phyloP scores from a whole-genome alignment of 495 filamentous ascomycete genomes.

The Penicillium mononematosum region DNA sequence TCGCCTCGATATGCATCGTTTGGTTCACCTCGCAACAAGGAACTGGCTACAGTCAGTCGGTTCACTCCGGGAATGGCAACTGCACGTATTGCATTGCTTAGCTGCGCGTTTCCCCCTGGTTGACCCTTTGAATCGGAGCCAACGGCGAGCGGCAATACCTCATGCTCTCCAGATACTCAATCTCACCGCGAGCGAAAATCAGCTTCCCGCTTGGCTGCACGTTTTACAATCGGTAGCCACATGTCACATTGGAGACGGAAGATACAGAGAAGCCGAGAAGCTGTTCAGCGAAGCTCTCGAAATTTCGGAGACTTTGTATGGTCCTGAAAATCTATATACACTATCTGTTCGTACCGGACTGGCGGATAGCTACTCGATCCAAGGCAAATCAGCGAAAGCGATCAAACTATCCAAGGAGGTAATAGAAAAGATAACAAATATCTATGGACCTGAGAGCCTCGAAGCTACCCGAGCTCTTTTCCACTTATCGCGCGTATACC shows the following conservation, averaged over 20 bases:
- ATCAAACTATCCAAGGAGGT: not conserved
- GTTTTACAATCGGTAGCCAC: constrained; percentile 2
- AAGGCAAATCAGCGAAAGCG: constrained; percentile 7
- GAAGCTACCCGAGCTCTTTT: not conserved
- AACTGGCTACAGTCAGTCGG: constrained; percentile 30
- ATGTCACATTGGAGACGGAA: constrained; percentile 15
- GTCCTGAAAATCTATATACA: constrained; percentile 8
- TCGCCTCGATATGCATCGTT: constrained; percentile 21
- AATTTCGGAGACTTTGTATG: constrained; percentile 13
- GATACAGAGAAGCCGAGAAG: constrained; percentile 19
- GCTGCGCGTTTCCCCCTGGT: constrained; percentile 19
- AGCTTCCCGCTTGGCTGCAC: not conserved
- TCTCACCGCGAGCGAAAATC: not conserved
- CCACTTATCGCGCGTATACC: not conserved
- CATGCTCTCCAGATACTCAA: constrained; percentile 28
- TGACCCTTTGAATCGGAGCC: constrained; percentile 20
- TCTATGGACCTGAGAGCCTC: not conserved
- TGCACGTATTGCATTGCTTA: constrained; percentile 14
- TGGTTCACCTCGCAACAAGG: constrained; percentile 32
- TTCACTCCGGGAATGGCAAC: constrained; percentile 7
- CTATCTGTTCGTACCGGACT: constrained; percentile 2
- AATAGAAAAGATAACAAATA: not conserved
- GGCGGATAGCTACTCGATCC: constrained; percentile 1
- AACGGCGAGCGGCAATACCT: constrained; percentile 34
- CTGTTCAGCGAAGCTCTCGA: constrained; percentile 21